Evolutionary conservation across 257 asterid species (phyloP).

Genomic region (Leonotis leonurus): DNA sequence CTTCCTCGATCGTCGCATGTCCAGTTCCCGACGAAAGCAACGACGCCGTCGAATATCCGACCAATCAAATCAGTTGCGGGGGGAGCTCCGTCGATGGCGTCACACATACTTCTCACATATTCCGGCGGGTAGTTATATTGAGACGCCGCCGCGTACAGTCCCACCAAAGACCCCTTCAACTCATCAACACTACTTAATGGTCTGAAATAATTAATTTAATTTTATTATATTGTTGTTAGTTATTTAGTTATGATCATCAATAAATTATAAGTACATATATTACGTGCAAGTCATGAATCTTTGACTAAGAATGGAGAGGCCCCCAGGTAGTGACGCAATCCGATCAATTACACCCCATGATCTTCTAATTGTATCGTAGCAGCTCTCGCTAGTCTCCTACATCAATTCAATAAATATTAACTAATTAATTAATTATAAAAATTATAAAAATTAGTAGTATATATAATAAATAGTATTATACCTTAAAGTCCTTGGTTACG

Average conservation of each 20-base stretch:
- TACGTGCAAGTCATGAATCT: constrained; percentile 70
- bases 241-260: too few relatives aligned
- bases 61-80: constrained; percentile 32
- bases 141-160: constrained; percentile 34
- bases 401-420: not conserved
- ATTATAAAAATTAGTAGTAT: not conserved
- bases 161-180: not conserved
- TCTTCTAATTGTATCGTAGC: constrained; percentile 39
- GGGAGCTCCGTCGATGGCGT: constrained; percentile 45
- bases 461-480: not conserved
- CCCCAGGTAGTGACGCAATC: constrained; percentile 39
- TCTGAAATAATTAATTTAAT: constrained; percentile 24
- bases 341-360: constrained; percentile 70
- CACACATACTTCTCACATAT: constrained; percentile 44
- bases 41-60: constrained; percentile 41
- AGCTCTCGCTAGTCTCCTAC: constrained; percentile 51
- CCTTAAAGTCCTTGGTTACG: constrained; percentile 55
- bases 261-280: not conserved
- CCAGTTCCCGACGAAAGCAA: constrained; percentile 12
- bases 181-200: constrained; percentile 34
- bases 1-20: constrained; percentile 37
- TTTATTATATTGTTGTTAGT: not conserved
- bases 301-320: constrained; percentile 43
- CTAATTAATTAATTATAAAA: not conserved
- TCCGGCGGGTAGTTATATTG: constrained; percentile 42